These are phyloP conservation scores for Trichomonascaceae sp. DNA, from an alignment of 1,139 yeast genomes.

Conservation along the genomic window DNA sequence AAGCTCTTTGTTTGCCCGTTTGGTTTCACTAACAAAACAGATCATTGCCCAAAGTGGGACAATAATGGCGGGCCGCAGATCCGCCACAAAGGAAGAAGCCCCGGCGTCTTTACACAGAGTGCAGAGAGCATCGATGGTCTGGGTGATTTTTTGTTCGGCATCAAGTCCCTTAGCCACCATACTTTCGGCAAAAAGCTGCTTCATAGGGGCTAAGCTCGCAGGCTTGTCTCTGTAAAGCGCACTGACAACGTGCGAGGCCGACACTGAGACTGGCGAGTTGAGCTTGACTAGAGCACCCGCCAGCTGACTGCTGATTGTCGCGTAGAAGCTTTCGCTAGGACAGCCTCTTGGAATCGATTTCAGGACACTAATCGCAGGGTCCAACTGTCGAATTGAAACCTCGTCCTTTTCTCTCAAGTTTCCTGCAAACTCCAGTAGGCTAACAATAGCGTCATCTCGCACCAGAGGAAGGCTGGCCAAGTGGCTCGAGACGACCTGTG, in stretches of 20 bases:
- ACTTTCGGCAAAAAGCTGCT: conserved; percentile 3
- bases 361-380: conserved; percentile 49
- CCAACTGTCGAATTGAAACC: conserved; percentile 43
- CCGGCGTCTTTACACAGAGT: conserved; percentile 45
- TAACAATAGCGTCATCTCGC: conserved; percentile 55
- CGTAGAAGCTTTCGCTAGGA: conserved; percentile 37
- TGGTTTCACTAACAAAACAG: conserved; percentile 33
- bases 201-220: conserved; percentile 28
- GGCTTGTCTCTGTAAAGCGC: conserved; percentile 41
- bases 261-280: conserved; percentile 29
- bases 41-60: conserved; percentile 46
- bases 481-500: conserved; percentile 26
- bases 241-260: conserved; percentile 43
- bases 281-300: conserved; percentile 39
- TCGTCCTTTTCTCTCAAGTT: conserved; percentile 68
- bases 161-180: conserved; percentile 6
- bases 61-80: conserved; percentile 3
- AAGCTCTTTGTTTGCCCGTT: conserved; percentile 24
- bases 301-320: conserved; percentile 44
- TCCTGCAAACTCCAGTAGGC: conserved; percentile 62
- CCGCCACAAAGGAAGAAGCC: conserved; percentile 8
- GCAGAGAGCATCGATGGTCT: conserved; percentile 49
- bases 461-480: conserved; percentile 42
- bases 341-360: conserved; percentile 46
- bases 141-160: conserved; percentile 40